Percentiles rank a stretch among this genome's conserved stretches.
Evolutionary conservation across 345 rosid species (phyloP).

Genomic region (Brassica carinata): DNA sequence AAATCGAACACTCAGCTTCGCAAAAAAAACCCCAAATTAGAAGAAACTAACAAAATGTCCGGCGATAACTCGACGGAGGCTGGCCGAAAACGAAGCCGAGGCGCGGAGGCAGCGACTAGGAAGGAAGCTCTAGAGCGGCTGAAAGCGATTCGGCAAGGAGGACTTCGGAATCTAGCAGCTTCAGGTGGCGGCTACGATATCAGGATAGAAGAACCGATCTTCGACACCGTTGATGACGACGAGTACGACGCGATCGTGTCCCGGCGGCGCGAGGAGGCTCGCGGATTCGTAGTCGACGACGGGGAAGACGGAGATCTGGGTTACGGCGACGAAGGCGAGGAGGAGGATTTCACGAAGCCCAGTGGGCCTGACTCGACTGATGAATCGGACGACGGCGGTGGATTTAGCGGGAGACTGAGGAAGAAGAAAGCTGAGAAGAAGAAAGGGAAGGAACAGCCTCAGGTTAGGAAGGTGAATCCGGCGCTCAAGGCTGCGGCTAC

Average conservation of each 20-base stretch:
- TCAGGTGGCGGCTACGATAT: constrained; percentile 59
- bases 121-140: constrained; percentile 70
- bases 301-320: constrained; percentile 78
- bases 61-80: constrained; percentile 51
- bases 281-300: constrained; percentile 76
- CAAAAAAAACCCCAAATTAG: background rate
- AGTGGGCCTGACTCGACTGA: constrained; percentile 63
- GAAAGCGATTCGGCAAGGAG: constrained; percentile 70
- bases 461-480: constrained; percentile 59
- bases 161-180: constrained; percentile 56
- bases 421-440: constrained; percentile 61
- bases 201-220: constrained; percentile 73
- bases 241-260: constrained; percentile 77
- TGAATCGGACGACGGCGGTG: constrained; percentile 60
- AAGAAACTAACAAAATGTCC: constrained; percentile 21
- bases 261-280: constrained; percentile 76
- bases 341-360: constrained; percentile 86
- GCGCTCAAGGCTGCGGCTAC: constrained; percentile 75
- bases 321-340: constrained; percentile 81
- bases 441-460: constrained; percentile 45
- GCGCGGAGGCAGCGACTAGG: constrained; percentile 56
- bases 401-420: constrained; percentile 44
- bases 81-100: constrained; percentile 56
- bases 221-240: constrained; percentile 72
- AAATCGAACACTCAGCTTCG: background rate